These are phyloP conservation scores for Perkinsus chesapeaki DNA, from an alignment of 169 alveolate species.

Conservation along the genomic window DNA sequence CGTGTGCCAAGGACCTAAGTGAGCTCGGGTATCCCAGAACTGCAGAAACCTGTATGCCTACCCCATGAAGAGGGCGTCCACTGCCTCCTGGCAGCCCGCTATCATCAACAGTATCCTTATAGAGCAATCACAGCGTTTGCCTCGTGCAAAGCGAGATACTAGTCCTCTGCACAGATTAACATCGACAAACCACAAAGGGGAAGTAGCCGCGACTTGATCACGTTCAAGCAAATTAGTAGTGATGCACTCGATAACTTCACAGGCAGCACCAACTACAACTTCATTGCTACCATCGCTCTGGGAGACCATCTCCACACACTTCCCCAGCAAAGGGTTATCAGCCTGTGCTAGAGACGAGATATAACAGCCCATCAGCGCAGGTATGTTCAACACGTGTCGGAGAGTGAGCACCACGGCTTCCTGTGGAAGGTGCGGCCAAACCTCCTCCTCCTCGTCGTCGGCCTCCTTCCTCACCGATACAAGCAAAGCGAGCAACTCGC, in stretches of 20 bases:
- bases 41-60: neutral
- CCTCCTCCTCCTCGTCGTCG: neutral
- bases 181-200: neutral
- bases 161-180: neutral
- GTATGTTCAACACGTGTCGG: neutral
- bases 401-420: neutral
- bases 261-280: neutral
- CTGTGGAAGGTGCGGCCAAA: neutral
- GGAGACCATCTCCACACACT: neutral
- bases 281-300: neutral
- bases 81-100: neutral
- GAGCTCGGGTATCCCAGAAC: neutral
- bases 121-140: neutral
- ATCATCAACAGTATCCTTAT: neutral
- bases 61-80: neutral
- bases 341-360: neutral
- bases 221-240: neutral
- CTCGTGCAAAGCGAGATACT: neutral
- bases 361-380: neutral
- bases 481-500: neutral
- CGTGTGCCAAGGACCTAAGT: neutral
- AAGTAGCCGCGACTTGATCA: neutral
- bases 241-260: neutral
- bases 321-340: neutral
- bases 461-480: neutral